Base-by-base conservation (phyloP, 805 yeast genomes). In the Zygosaccharomyces rouxii region DNA sequence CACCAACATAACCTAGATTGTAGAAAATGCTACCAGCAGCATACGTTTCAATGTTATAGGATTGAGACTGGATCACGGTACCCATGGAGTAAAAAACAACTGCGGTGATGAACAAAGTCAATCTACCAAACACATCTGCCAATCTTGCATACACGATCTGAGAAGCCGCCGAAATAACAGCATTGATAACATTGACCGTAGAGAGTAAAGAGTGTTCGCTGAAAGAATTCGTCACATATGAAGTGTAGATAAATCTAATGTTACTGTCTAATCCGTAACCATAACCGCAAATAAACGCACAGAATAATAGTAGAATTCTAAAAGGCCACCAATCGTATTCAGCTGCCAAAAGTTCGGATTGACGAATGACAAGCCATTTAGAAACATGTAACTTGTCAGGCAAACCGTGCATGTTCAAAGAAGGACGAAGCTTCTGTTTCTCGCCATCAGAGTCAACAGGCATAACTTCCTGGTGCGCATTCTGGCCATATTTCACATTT, bases 1-100 rank as follows among this genome's bases (percentile, higher is more conserved):
- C 72, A 51, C 90, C 89, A 26, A 84, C 78, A 63, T 79, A 84
- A 9, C 95, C 84, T 45, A 65, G 52, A 49, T 66, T 67, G 48
- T 70, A 72, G 35, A 71, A 63, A 22, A 79, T 76, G 0, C 82
- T 70, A 57, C 84, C 85, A 18, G 77, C 84, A 25, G 81, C 80
- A 52, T 71, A 80, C 38, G 76, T 67, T 46, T 77, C 70, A 23
- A 79, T 72, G 53, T 77, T 75, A 49, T 70, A 72, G 10, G 83
- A 79, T 60, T 78, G 81, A 5, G 77, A 73, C 64, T 78, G 77
- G 49, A 80, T 76, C 31, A 80, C 66, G 2, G 84, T 79, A 14
- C 84, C 84, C 37, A 80, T 69, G 9, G 71, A 70, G 56, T 80
- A 80, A 42, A 79, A 71, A 1, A 79, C 44, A n/a, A 78, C 66